Base-by-base conservation (phyloP, 345 rosid genomes). In the Acer saccharum region DNA sequence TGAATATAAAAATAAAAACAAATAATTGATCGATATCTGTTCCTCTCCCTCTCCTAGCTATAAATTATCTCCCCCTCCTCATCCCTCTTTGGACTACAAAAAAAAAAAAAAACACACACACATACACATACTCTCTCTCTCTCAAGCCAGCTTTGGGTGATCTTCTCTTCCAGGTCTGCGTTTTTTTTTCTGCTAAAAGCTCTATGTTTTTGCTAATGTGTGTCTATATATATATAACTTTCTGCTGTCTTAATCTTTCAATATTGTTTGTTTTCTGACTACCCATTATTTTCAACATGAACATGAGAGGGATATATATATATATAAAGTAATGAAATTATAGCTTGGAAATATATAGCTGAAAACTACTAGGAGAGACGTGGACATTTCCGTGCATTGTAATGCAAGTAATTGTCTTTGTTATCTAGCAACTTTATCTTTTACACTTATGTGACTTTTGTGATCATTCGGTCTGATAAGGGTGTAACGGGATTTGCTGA, bases 351-450 rank as follows among this genome's bases (percentile, higher is more conserved):
- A 46, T 46, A 46, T 10, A 46, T 23, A 29, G 54, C 62, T 54
- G 81, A 74, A 75, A 78, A 77, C 76, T 62, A 63, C 82, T 62
- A 41, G 13, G 35, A 80, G 81, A 81, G 82, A 81, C 46, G 82
- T 84, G 66, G 73, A 76, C 81, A n/a, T 83, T 81, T 65, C 76
- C 72, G 79, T 79, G 80, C 79, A 70, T 77, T 65, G 35, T 67
- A 75, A 78, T 83, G 81, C 83, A 84, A 76, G 74, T 74, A 73
- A 72, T 23, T 17, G 27, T n/a, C 62, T 35, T 35, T 29, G n/a
- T 44, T 58, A 48, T 62, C 69, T 71, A 57, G 39, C 35, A 32
- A 32, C 9, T 16, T 57, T 43, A 43, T 43, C 46, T 43, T 7
- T 43, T 7, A 43, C 9, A 43, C 46, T 43, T 43, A 43, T 7